phyloP scores from a whole-genome alignment of 2,329 filamentous ascomycete species.

The Phaeosphaeriaceae sp. region DNA sequence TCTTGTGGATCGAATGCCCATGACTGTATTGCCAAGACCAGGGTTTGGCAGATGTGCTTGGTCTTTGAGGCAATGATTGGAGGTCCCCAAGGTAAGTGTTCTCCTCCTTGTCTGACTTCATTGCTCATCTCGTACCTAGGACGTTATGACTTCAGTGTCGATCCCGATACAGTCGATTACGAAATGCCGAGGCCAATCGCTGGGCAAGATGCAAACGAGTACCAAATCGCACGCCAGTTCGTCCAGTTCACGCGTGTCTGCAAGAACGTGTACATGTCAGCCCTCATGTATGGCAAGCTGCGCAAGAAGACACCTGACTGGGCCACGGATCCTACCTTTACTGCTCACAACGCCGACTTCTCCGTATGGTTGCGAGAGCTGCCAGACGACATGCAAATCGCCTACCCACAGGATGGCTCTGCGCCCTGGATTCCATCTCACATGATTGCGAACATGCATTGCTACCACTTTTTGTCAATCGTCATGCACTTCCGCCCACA shows the following conservation, averaged over 20 bases:
- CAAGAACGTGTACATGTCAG: slow-evolving; percentile 79
- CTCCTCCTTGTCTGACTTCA: not conserved
- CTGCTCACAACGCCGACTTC: slow-evolving; percentile 79
- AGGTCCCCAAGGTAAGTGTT: slow-evolving; percentile 79
- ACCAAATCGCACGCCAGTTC: slow-evolving; percentile 81
- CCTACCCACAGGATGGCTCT: slow-evolving; percentile 78
- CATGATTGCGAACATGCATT: slow-evolving; percentile 87
- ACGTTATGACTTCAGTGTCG: slow-evolving; percentile 78
- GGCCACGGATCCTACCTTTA: slow-evolving; percentile 84
- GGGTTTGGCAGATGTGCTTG: slow-evolving; percentile 90
- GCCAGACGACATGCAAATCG: slow-evolving; percentile 78
- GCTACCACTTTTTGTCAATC: slow-evolving; percentile 83
- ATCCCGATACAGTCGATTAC: slow-evolving; percentile 78
- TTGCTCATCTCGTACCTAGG: slow-evolving; percentile 45
- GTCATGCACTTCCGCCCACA: slow-evolving; percentile 91
- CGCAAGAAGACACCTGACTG: slow-evolving; percentile 82
- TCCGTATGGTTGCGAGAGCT: slow-evolving; percentile 78
- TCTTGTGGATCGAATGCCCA: slow-evolving; percentile 71
- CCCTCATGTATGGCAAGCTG: slow-evolving; percentile 74
- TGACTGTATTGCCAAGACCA: slow-evolving; percentile 84
- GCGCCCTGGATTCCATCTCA: slow-evolving; percentile 86
- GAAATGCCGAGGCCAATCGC: slow-evolving; percentile 67
- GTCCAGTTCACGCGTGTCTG: slow-evolving; percentile 80
- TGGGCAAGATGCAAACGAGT: slow-evolving; percentile 77
- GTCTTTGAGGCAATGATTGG: slow-evolving; percentile 91